These are phyloP conservation scores for Aquilaria sinensis DNA, from an alignment of 345 rosid genomes.

Conservation along the genomic window DNA sequence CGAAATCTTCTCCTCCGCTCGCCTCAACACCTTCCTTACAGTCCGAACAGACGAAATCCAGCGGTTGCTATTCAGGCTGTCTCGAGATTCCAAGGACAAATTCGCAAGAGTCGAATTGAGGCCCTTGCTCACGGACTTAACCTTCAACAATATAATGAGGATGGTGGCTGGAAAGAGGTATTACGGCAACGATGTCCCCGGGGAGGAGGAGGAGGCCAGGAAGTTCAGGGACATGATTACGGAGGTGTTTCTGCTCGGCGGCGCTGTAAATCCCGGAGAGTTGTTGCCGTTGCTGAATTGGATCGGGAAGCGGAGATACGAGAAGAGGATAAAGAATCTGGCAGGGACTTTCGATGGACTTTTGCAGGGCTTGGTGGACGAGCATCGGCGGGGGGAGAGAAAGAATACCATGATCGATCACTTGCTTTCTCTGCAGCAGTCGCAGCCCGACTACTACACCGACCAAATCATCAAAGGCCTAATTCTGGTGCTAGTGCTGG, in stretches of 20 bases:
- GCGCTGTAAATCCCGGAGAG: neutral
- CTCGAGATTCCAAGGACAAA: neutral
- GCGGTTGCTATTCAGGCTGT: neutral
- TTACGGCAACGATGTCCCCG: neutral
- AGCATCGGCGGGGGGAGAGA: neutral
- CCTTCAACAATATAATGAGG: neutral
- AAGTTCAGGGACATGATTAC: neutral
- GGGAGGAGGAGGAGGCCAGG: neutral
- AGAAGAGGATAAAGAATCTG: neutral
- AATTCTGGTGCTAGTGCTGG: neutral
- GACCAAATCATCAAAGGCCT: constrained; percentile 2
- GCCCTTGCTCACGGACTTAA: neutral
- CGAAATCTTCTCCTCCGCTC: too few relatives aligned
- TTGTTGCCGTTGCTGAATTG: neutral
- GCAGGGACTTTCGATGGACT: neutral
- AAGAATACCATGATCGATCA: neutral
- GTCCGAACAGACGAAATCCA: too few relatives aligned
- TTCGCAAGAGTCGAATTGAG: neutral
- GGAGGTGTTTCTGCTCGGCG: neutral
- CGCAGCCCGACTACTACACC: neutral
- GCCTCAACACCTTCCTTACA: too few relatives aligned
- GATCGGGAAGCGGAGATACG: neutral
- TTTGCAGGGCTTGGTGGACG: neutral
- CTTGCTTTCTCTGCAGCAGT: neutral
- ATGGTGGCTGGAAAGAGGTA: neutral